These are phyloP conservation scores for Chalciporus pseudorubinellus DNA, from an alignment of 768 basidiomycete species.

Conservation along the genomic window DNA sequence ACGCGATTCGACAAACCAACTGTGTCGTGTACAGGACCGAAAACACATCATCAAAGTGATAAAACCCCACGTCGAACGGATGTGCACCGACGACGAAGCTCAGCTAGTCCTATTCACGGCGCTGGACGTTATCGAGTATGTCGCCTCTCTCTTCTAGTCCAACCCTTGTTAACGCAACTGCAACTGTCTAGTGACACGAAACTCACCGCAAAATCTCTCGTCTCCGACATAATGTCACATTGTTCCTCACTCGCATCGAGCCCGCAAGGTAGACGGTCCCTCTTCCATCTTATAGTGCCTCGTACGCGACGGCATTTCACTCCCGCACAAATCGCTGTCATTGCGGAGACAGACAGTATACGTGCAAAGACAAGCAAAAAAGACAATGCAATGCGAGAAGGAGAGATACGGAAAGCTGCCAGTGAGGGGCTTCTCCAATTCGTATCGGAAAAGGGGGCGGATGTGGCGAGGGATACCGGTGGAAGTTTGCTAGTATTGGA, in stretches of 20 bases:
- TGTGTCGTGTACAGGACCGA: conserved; percentile 55
- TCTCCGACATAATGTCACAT: conserved; percentile 62
- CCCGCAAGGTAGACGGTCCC: conserved; percentile 75
- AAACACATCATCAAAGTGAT: conserved; percentile 89
- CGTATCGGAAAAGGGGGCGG: conserved; percentile 59
- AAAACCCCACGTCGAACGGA: conserved; percentile 85
- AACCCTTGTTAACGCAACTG: not conserved
- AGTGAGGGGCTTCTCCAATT: conserved; percentile 74
- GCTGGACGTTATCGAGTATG: conserved; percentile 85
- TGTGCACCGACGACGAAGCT: conserved; percentile 87
- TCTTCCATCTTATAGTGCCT: conserved; percentile 82
- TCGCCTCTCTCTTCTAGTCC: conserved; percentile 2
- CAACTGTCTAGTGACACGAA: conserved; percentile 79
- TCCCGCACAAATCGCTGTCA: conserved; percentile 66
- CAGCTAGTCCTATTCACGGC: conserved; percentile 89
- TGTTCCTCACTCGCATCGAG: conserved; percentile 56
- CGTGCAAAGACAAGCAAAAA: conserved; percentile 85
- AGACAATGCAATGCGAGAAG: conserved; percentile 53
- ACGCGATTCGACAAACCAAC: not conserved
- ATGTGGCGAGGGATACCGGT: conserved; percentile 69
- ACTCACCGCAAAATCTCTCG: conserved; percentile 74
- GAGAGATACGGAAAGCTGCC: conserved; percentile 71
- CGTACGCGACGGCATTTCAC: conserved; percentile 86
- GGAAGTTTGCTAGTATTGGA: conserved; percentile 79
- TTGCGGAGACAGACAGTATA: conserved; percentile 71